Conservation (phyloP, 1,139 yeast genomes). For the Geotrichum aggregatum region DNA sequence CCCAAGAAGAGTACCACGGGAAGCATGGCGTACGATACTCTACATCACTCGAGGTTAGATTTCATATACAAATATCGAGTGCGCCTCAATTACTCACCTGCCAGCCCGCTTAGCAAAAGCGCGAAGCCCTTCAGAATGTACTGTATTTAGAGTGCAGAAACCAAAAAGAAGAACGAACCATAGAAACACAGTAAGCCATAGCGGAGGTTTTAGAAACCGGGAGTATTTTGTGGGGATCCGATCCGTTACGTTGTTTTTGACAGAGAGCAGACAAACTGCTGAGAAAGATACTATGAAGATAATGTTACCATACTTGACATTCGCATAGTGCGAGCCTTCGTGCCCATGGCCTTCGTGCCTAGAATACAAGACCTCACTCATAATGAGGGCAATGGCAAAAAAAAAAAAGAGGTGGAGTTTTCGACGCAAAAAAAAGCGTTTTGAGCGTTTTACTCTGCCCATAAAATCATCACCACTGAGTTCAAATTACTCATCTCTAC, state of each 20-base stretch:
- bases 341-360: slow-evolving; percentile 39
- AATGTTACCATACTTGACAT: slow-evolving; percentile 50
- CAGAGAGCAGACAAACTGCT: slow-evolving; percentile 25
- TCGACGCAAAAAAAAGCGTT: neutral
- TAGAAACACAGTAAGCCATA: slow-evolving; percentile 34
- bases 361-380: slow-evolving; percentile 12
- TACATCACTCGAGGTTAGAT: slow-evolving; percentile 42
- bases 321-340: slow-evolving; percentile 36
- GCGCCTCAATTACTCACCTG: slow-evolving; percentile 17
- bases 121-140: slow-evolving; percentile 27
- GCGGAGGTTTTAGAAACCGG: slow-evolving; percentile 32
- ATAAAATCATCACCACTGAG: neutral
- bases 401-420: neutral
- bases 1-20: slow-evolving; percentile 63
- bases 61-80: too few species aligned
- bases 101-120: slow-evolving; percentile 38
- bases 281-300: slow-evolving; percentile 41
- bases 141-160: slow-evolving; percentile 31
- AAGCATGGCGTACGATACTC: slow-evolving; percentile 60
- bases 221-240: slow-evolving; percentile 33
- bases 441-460: neutral
- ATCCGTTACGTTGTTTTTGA: slow-evolving; percentile 32
- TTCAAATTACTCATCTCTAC: slow-evolving; percentile 1
- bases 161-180: slow-evolving; percentile 40
- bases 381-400: neutral